Conservation (phyloP, 768 basidiomycete species). For the Boletus edulis region DNA sequence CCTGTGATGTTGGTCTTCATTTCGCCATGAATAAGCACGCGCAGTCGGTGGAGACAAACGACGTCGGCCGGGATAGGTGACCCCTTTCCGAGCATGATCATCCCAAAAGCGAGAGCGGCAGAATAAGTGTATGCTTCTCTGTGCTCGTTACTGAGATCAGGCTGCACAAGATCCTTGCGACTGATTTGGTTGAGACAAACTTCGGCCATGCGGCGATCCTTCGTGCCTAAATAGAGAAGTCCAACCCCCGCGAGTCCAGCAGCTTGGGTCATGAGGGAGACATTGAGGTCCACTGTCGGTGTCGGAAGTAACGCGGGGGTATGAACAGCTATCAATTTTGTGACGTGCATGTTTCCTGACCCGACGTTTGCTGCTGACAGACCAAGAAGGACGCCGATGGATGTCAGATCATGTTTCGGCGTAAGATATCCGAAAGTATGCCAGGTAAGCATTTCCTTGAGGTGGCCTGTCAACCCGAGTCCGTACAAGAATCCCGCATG, state of each 20-base stretch:
- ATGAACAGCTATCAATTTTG: conserved; percentile 88
- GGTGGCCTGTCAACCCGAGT: conserved; percentile 87
- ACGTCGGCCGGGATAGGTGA: conserved; percentile 75
- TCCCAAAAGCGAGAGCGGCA: conserved; percentile 88
- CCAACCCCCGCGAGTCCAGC: conserved; percentile 88
- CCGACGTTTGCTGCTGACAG: conserved; percentile 89
- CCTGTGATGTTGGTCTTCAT: conserved; percentile 39
- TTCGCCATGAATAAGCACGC: conserved; percentile 76
- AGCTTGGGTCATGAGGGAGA: conserved; percentile 85
- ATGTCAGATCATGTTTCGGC: conserved; percentile 93
- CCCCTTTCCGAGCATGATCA: conserved; percentile 94
- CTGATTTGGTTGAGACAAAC: conserved; percentile 84
- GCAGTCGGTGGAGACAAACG: conserved; percentile 63
- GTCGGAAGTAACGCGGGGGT: conserved; percentile 90
- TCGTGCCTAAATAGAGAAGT: conserved; percentile 84
- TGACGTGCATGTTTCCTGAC: conserved; percentile 81
- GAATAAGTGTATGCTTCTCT: conserved; percentile 91
- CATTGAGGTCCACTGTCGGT: conserved; percentile 84
- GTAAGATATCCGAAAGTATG: conserved; percentile 95
- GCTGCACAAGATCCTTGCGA: conserved; percentile 70
- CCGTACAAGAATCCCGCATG: conserved; percentile 97
- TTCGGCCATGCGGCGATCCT: conserved; percentile 89
- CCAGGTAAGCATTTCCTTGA: conserved; percentile 89
- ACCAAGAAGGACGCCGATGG: conserved; percentile 91
- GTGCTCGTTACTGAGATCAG: conserved; percentile 84